Percentiles rank a stretch among this genome's conserved stretches.
phyloP scores from a whole-genome alignment of 257 asterid genomes.

The Petunia secreta region DNA sequence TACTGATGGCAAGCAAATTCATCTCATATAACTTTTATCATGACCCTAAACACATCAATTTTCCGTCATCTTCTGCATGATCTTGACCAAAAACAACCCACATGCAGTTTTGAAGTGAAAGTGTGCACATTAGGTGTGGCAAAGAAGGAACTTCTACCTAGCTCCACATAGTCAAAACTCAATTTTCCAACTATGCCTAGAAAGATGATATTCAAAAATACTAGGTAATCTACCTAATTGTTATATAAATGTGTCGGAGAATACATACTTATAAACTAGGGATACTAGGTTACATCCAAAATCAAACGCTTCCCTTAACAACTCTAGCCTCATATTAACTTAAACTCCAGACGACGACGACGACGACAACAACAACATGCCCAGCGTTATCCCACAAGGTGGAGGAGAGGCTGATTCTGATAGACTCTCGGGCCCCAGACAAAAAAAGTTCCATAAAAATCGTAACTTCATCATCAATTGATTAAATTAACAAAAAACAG shows the following conservation, averaged over 20 bases:
- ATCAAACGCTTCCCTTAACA: not conserved
- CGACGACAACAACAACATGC: too few relatives aligned
- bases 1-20: not conserved
- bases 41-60: not conserved
- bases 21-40: not conserved
- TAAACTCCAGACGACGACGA: not conserved
- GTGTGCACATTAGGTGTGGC: not conserved
- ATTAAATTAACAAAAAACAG: not conserved
- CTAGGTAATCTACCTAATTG: not conserved
- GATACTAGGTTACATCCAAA: not conserved
- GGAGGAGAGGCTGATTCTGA: too few relatives aligned
- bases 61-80: not conserved
- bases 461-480: not conserved
- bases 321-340: not conserved
- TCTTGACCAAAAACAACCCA: not conserved
- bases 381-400: too few relatives aligned
- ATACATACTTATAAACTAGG: not conserved
- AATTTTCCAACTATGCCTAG: not conserved
- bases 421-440: not conserved
- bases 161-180: not conserved
- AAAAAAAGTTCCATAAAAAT: not conserved
- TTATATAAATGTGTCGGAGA: not conserved
- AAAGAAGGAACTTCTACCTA: not conserved
- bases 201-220: too few relatives aligned
- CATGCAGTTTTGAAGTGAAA: not conserved